Percentiles rank a stretch among this genome's conserved stretches.
Evolutionary conservation across 192 early-diverging fungal genomes (phyloP).

Genomic region (Rhizophagus clarus): DNA sequence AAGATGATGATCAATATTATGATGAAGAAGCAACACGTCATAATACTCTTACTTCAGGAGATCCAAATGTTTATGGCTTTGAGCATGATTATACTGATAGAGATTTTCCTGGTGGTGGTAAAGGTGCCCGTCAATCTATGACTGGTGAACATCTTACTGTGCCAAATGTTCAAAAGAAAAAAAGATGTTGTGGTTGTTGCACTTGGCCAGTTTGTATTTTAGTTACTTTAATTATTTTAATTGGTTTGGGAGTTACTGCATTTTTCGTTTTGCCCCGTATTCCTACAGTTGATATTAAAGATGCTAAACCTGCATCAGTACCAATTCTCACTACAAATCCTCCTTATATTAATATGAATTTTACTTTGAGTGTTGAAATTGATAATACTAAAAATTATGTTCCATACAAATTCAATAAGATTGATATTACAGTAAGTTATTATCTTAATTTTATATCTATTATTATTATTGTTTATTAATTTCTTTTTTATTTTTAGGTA

Average conservation of each 20-base stretch:
- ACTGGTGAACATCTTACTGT: neutral
- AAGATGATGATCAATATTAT: neutral
- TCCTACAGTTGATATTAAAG: neutral
- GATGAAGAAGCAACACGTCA: conserved; percentile 4
- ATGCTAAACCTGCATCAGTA: neutral
- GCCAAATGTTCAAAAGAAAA: neutral
- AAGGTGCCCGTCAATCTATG: neutral
- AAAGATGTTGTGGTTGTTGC: neutral
- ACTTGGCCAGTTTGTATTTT: neutral
- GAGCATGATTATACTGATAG: neutral
- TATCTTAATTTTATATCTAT: neutral
- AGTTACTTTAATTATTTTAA: conserved; percentile 4
- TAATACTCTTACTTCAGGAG: neutral
- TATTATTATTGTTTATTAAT: neutral
- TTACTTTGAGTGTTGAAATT: neutral
- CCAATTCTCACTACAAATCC: neutral
- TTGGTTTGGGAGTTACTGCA: neutral
- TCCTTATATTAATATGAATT: conserved; percentile 8
- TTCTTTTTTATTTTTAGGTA: neutral
- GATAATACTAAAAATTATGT: conserved; percentile 19
- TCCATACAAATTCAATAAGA: conserved; percentile 23
- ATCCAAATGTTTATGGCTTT: neutral
- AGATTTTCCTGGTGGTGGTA: neutral
- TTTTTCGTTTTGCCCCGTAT: conserved; percentile 21
- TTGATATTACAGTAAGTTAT: conserved; percentile 6